Base-by-base conservation (phyloP, 2,329 filamentous ascomycete genomes). In the Pseudohalonectria lignicola region DNA sequence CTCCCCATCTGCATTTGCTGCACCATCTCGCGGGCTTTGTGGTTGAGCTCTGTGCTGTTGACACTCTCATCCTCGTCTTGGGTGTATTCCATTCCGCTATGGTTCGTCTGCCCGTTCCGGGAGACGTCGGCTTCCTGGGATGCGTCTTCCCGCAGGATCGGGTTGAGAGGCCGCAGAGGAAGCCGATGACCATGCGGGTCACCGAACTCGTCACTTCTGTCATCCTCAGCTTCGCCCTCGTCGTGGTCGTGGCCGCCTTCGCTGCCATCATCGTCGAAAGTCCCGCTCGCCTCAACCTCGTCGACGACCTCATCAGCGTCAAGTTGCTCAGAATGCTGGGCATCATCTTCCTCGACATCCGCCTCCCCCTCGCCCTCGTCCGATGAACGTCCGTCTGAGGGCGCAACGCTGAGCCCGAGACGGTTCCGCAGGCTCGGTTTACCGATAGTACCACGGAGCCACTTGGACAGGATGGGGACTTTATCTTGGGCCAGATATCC, bases 71-170 rank as follows among this genome's bases (percentile, higher is more conserved):
- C n/a, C n/a, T n/a, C n/a, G n/a, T n/a, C n/a, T n/a, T n/a, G n/a
- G n/a, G n/a, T n/a, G n/a, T n/a, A n/a, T n/a, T n/a, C 13, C 6
- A 18, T 15, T 4, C 15, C 30, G 30, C 30, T 31, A 17, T 31
- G 12, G n/a, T 11, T 18, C 5, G 36, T 29, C 9, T 37, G 28
- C 13, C 18, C 36, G 28, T 37, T 29, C 25, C 36, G 18, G 17
- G 36, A 37, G 15, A 37, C 36, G 30, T 37, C 36, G 19, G 36
- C 36, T n/a, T 37, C 36, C n/a, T 37, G 28, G 10, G 19, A 29
- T 19, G 15, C 25, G 36, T 29, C 30, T 30, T 31, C 23, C 4
- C 18, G 19, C 2, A 19, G 28, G 3, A 21, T n/a, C 5, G 18
- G 26, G n/a, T 19, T 23, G 10, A 15, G 11, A 21, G 25, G 19